Evolutionary conservation across 495 filamentous ascomycete species (phyloP), one percentile per base, ranked within the genome.

Genomic region (Xylaria cubensis): DNA sequence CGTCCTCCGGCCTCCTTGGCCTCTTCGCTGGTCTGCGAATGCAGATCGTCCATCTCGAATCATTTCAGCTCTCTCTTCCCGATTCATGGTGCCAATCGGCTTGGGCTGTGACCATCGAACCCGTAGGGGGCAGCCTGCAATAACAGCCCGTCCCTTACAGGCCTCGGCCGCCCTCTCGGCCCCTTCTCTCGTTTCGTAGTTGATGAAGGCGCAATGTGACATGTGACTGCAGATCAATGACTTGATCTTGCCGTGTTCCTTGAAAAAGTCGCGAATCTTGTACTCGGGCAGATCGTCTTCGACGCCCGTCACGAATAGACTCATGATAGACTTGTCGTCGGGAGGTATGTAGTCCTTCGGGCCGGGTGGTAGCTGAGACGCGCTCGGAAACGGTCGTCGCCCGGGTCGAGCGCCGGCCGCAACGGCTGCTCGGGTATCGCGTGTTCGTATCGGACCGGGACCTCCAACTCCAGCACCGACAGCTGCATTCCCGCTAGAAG

Each of bases 281-380:
- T 95, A 90, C 79, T 99, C 96, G 17, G 96, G 94, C 4, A 98
- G 86, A 75, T 98, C 96, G 80, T 98, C 96, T 79, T 99, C 96
- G 15, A 99, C 91, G 24, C 96, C 96, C 0, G 95, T 98, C 39
- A 98, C 86, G 76, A 99, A 98, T 1, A 99, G 86, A 0, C 94
- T 97, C 58, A 92, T 95, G 75, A 99, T 91, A 58, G 91, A 95
- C 17, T 82, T 87, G 76, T 99, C 96, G 10, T 88, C 80, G 0
- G 96, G 97, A 0, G 96, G 97, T 1, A 90, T 80, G 74, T 94
- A 94, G 80, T 98, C 96, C 72, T 92, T 89, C 3, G 91, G 90
- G 19, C 89, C 89, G 0, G 94, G 93, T 3, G 95, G 94, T 29
- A 95, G 81, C 75, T 93, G 92, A 39, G 89, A 87, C 51, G 90